A percentile compares a stretch with the other conserved stretches of the same genome.
These are phyloP conservation scores for Coemansia sp. DNA, from an alignment of 192 early-diverging fungal genomes.

Conservation along the genomic window DNA sequence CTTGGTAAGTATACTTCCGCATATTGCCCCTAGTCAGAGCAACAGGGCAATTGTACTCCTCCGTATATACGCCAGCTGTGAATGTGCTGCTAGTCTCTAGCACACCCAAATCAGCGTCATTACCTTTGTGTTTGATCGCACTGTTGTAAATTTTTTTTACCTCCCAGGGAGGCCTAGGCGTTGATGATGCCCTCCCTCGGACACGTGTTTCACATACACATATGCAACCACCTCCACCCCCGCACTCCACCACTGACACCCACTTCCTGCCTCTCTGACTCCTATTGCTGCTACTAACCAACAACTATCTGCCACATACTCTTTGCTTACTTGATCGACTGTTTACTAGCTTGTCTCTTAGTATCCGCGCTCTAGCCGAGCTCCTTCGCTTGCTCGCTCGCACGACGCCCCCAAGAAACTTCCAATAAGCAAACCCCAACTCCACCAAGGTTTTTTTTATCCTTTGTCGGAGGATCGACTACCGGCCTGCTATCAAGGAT, in stretches of 20 bases:
- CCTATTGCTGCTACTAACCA: neutral
- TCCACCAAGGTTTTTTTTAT: neutral
- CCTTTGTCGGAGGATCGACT: neutral
- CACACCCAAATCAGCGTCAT: neutral
- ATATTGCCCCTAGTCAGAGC: neutral
- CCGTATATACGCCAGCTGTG: neutral
- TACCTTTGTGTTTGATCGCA: neutral
- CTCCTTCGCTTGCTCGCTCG: neutral
- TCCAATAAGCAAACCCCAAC: slow-evolving; percentile 4
- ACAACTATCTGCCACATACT: neutral
- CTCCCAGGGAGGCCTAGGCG: neutral
- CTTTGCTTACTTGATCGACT: neutral
- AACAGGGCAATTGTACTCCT: neutral
- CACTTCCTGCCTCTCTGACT: neutral
- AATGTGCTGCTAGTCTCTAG: neutral
- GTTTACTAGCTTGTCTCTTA: neutral
- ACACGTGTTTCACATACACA: slow-evolving; percentile 1
- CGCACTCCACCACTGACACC: neutral
- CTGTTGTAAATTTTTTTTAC: neutral
- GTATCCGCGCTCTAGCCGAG: neutral
- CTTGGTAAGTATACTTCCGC: neutral
- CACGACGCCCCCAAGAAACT: neutral
- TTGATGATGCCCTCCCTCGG: neutral
- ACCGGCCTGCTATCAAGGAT: slow-evolving; percentile 16
- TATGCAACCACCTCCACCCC: neutral